Evolutionary conservation across 2,329 filamentous ascomycete genomes (phyloP).

Genomic region (Colletotrichum destructivum): DNA sequence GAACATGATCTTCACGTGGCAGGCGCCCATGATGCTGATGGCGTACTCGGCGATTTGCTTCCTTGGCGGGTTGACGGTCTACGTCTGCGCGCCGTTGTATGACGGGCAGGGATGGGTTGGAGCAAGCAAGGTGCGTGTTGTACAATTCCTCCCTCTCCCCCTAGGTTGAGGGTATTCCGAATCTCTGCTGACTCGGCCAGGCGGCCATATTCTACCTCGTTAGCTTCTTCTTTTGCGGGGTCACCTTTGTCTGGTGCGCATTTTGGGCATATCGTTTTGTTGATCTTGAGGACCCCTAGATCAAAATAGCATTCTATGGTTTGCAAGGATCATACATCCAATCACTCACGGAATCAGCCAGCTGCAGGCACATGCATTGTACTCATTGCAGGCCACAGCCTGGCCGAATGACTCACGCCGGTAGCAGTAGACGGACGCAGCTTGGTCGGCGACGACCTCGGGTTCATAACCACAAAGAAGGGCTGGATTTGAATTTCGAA

Average conservation of each 20-base stretch:
- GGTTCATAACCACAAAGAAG: background rate
- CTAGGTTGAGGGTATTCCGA: background rate
- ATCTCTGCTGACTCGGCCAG: slow-evolving; percentile 17
- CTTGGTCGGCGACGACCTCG: background rate
- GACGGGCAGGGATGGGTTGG: slow-evolving; percentile 38
- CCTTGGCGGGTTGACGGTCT: slow-evolving; percentile 44
- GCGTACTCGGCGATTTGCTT: slow-evolving; percentile 47
- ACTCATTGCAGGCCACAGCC: background rate
- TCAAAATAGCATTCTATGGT: background rate
- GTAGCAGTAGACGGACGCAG: background rate
- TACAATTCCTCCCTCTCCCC: background rate
- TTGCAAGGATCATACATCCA: background rate
- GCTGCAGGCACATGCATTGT: background rate
- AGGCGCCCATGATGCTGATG: slow-evolving; percentile 50
- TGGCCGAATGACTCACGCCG: slow-evolving; percentile 40
- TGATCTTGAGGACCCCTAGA: slow-evolving; percentile 39
- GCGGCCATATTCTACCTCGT: slow-evolving; percentile 45
- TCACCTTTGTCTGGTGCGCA: slow-evolving; percentile 47
- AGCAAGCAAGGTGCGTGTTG: slow-evolving; percentile 43
- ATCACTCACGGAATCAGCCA: background rate
- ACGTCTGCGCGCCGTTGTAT: slow-evolving; percentile 47
- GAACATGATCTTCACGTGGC: slow-evolving; percentile 51
- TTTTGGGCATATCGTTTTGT: slow-evolving; percentile 49
- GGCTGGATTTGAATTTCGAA: background rate
- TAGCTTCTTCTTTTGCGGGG: slow-evolving; percentile 42